phyloP scores from a whole-genome alignment of 2,329 filamentous ascomycete genomes.

The Monosporascus sp. region DNA sequence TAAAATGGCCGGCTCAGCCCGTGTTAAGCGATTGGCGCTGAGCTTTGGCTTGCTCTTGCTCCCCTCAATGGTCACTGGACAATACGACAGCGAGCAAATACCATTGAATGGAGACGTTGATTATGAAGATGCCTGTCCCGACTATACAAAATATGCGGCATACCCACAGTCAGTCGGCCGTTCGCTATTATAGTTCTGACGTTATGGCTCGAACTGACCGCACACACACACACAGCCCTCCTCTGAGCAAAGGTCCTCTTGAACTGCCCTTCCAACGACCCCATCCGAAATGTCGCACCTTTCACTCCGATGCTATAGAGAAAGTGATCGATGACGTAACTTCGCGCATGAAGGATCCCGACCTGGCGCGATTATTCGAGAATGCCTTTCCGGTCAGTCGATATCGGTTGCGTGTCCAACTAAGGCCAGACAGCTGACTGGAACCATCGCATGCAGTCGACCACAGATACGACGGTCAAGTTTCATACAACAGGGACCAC shows the following conservation, averaged over 20 bases:
- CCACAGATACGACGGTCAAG: constrained; percentile 81
- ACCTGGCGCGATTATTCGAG: constrained; percentile 87
- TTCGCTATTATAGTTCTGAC: constrained; percentile 1
- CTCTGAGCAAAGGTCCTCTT: constrained; percentile 74
- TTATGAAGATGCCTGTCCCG: constrained; percentile 50
- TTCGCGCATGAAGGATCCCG: constrained; percentile 72
- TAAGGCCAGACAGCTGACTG: constrained; percentile 5
- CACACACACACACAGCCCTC: constrained; percentile 58
- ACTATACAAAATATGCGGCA: constrained; percentile 57
- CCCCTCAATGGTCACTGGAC: constrained; percentile 7
- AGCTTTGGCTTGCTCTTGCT: constrained; percentile 5
- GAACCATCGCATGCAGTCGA: constrained; percentile 45
- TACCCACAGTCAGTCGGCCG: constrained; percentile 49
- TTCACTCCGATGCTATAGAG: constrained; percentile 81
- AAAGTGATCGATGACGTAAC: constrained; percentile 81
- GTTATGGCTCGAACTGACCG: constrained; percentile 8
- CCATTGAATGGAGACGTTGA: constrained; percentile 26
- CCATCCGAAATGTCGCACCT: constrained; percentile 76
- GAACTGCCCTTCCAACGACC: constrained; percentile 83
- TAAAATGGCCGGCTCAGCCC: too few relatives aligned
- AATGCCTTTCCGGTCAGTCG: constrained; percentile 70
- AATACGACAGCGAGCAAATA: constrained; percentile 26
- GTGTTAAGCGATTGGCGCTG: too few relatives aligned
- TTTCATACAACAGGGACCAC: constrained; percentile 75
- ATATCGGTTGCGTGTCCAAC: not conserved